Evolutionary conservation across 164 flowering plant genomes (phyloP), one percentile per base, ranked within the genome.

Genomic region (Platanus orientalis): DNA sequence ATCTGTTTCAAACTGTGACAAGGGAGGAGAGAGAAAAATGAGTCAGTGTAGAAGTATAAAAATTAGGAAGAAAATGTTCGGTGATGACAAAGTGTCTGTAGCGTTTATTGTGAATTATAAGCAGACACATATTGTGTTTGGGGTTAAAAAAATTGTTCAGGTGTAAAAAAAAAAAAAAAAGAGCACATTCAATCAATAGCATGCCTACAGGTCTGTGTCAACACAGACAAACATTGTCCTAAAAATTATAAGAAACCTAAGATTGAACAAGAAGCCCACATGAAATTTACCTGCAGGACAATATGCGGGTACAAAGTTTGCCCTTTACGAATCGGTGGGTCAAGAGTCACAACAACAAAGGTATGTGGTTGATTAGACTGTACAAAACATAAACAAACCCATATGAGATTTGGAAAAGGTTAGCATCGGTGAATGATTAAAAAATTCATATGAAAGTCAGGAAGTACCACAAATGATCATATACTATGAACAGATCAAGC

Each of bases 301-400:
- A 95, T 88, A 75, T 95, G 99, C 10, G 99, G 99, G 69, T 95
- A 95, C 73, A 95, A 71, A 30, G 99, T 95, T 75, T 95, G 97
- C 21, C 99, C 99, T 66, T 95, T 95, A 34, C 99, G 86, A 44
- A 95, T 95, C 4, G 99, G 99, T 48, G 99, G 99, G 68, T 95
- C 99, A 57, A 95, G 94, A 64, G 94, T 81, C 45, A 92, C 81
- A 61, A 95, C 77, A 47, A 95, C 97, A 71, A 89, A 90, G 16
- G 99, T 95, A 69, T 89, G 97, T 7, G 97, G 97, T 71, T 92
- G 99, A 75, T 95, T 95, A 52, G 85, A 86, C 99, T 92, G 59
- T 62, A 79, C 12, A 73, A n/a, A 68, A 71, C 44, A 72, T n/a
- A 64, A 23, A 47, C 5, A 55, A 56, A 17, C 28, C 23, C 27